These are phyloP conservation scores for Plasmodium gaboni DNA, from an alignment of 169 alveolate genomes.

Conservation along the genomic window DNA sequence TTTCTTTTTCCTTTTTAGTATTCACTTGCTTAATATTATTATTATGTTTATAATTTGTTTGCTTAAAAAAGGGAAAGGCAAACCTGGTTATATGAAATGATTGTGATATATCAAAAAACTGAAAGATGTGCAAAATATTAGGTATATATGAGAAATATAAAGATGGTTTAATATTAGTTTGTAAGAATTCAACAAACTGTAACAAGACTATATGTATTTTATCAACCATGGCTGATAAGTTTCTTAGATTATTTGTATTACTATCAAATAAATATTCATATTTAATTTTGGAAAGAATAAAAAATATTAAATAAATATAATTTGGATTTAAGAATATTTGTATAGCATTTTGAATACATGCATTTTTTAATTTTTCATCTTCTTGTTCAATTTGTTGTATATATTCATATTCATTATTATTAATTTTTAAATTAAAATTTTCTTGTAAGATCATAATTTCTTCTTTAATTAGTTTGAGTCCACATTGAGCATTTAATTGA, in stretches of 20 bases:
- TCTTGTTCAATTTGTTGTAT: conserved; percentile 38
- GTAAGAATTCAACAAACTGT: conserved; percentile 43
- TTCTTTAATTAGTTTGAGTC: conserved; percentile 18
- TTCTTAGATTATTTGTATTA: conserved; percentile 51
- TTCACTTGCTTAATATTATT: not conserved
- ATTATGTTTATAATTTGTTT: not conserved
- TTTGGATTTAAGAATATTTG: conserved; percentile 28
- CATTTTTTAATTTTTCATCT: conserved; percentile 22
- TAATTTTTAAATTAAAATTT: conserved; percentile 27
- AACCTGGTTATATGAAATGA: conserved; percentile 36
- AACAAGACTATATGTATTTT: conserved; percentile 39
- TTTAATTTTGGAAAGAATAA: conserved; percentile 44
- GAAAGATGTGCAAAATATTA: conserved; percentile 14
- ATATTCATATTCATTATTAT: conserved; percentile 42
- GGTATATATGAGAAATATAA: conserved; percentile 31
- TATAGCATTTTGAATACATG: conserved; percentile 24
- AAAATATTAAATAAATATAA: conserved; percentile 28
- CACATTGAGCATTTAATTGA: conserved; percentile 69
- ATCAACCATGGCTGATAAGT: conserved; percentile 27
- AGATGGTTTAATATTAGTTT: conserved; percentile 20
- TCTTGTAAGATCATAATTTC: conserved; percentile 53
- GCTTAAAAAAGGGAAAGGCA: conserved; percentile 34
- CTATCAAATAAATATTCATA: conserved; percentile 65
- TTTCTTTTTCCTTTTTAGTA: not conserved
- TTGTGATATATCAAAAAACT: conserved; percentile 47